These are phyloP conservation scores for Sclerotinia sclerotiorum DNA, from an alignment of 2,329 filamentous ascomycete genomes.

Conservation along the genomic window DNA sequence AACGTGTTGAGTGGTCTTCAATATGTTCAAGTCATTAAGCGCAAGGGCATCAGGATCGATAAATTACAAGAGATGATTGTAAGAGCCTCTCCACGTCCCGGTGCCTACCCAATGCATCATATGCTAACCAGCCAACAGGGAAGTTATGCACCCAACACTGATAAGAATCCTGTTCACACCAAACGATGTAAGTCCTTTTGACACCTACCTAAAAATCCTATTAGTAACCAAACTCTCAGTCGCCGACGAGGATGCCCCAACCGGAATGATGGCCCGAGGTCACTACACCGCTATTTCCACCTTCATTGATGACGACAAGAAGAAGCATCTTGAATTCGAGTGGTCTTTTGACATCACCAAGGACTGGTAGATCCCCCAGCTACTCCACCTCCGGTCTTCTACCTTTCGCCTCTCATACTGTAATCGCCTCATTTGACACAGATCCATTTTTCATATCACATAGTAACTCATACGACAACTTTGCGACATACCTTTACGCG, in stretches of 20 bases:
- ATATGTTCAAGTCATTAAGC: slow-evolving; percentile 92
- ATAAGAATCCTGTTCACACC: slow-evolving; percentile 78
- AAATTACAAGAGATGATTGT: slow-evolving; percentile 99
- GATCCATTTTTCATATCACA: not conserved
- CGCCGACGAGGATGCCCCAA: slow-evolving; percentile 86
- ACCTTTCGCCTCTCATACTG: not conserved
- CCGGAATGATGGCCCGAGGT: slow-evolving; percentile 84
- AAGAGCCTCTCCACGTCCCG: slow-evolving; percentile 44
- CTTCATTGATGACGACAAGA: slow-evolving; percentile 94
- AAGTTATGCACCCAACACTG: slow-evolving; percentile 90
- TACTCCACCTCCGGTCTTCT: slow-evolving; percentile 1
- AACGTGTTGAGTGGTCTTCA: slow-evolving; percentile 93
- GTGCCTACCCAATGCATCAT: not conserved
- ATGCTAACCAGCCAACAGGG: slow-evolving; percentile 54
- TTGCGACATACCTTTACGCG: not conserved
- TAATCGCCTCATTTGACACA: not conserved
- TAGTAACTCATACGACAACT: slow-evolving; percentile 12
- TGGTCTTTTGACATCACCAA: slow-evolving; percentile 98
- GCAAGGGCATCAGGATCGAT: slow-evolving; percentile 80
- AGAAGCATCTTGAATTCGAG: slow-evolving; percentile 85
- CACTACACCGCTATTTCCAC: slow-evolving; percentile 86
- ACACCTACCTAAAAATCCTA: not conserved
- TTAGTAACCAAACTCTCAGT: slow-evolving; percentile 51
- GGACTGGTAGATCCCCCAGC: slow-evolving; percentile 67
- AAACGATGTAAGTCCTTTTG: slow-evolving; percentile 75